These are phyloP conservation scores for Pistacia integerrima DNA, from an alignment of 345 rosid genomes.

Conservation along the genomic window DNA sequence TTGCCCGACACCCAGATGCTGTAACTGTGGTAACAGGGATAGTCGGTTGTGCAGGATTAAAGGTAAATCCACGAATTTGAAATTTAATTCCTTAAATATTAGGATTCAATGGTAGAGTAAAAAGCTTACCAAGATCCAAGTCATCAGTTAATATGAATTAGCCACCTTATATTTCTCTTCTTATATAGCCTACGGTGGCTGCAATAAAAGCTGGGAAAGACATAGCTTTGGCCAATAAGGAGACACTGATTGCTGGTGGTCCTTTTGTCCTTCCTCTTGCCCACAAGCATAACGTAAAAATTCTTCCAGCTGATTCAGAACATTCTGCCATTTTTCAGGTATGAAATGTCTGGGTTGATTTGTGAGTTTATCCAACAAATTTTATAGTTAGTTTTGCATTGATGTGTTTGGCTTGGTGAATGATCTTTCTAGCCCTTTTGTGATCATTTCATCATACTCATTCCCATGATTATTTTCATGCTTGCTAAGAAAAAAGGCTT, in stretches of 20 bases:
- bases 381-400: background rate
- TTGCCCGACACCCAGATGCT: slow-evolving; percentile 92
- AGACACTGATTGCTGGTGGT: slow-evolving; percentile 94
- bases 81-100: slow-evolving; percentile 13
- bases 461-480: background rate
- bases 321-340: slow-evolving; percentile 99
- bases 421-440: slow-evolving; percentile 15
- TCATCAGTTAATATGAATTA: slow-evolving; percentile 3
- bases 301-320: slow-evolving; percentile 99
- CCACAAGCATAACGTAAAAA: slow-evolving; percentile 80
- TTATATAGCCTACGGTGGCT: slow-evolving; percentile 85
- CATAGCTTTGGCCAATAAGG: slow-evolving; percentile 96
- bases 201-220: slow-evolving; percentile 97
- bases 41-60: slow-evolving; percentile 97
- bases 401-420: background rate
- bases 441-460: slow-evolving; percentile 4
- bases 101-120: background rate
- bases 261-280: slow-evolving; percentile 97
- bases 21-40: slow-evolving; percentile 92
- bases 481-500: background rate
- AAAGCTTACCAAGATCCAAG: slow-evolving; percentile 6
- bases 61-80: slow-evolving; percentile 39
- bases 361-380: background rate
- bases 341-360: slow-evolving; percentile 12
- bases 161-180: slow-evolving; percentile 12